Evolutionary conservation across 768 basidiomycete genomes (phyloP), one percentile per base, ranked within the genome.

Genomic region (Tephrocybe sp.): DNA sequence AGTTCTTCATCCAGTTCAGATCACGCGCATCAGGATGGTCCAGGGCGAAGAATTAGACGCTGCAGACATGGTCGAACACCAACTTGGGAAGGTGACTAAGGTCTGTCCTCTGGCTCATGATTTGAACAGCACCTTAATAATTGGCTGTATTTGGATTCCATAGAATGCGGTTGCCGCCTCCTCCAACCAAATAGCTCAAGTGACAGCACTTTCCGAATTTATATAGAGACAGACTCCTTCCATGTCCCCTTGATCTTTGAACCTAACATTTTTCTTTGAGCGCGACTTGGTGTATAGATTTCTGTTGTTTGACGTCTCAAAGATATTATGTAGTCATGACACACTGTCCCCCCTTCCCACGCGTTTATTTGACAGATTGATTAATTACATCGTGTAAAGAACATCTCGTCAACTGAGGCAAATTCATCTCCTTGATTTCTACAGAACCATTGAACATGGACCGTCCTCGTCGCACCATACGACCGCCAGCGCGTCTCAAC

Each of bases 1-100:
- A 67, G 36, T 65, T 65, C 54, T 67, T 67, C 55, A 50, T 67
- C 26, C 64, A 67, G 39, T 67, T 67, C 66, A 65, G 54, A 65
- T 67, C 26, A 57, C 64, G 9, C 64, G 66, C 15, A 64, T 62
- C 0, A 50, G 63, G 41, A 58, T 60, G 8, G 66, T 60, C 1
- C 47, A 62, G 6, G 63, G 66, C 9, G 58, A 58, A 11, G 34
- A 9, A 15, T 34, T 67, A 2, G 52, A 33, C 23, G 63, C 48
- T n/a, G 66, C 62, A 10, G 62, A 63, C 41, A 64, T 63, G 0
- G 65, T 67, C n/a, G 57, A 53, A 11, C 66, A 67, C 40, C 66
- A 67, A 39, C 53, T 67, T 20, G 55, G 34, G 1, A 65, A 67
- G 36, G 66, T 67, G 8, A 58, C 55, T 38, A 59, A 61, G 56